These are phyloP conservation scores for Coprinopsis sp. DNA, from an alignment of 768 basidiomycete species.

Conservation along the genomic window DNA sequence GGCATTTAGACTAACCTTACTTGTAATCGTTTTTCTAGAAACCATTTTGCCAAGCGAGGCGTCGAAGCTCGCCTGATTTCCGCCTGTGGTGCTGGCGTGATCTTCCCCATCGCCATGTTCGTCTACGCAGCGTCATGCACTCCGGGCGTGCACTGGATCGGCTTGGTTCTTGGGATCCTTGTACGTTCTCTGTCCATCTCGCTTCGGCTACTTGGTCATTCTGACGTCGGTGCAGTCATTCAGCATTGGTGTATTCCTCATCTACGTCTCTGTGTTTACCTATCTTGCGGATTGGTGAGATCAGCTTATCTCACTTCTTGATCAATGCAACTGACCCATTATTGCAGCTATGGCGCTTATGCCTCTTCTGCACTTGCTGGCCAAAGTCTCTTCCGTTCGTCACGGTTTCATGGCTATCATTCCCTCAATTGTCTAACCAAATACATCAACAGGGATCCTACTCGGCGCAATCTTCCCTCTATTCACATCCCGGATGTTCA, in stretches of 20 bases:
- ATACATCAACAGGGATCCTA: conserved; percentile 38
- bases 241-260: conserved; percentile 45
- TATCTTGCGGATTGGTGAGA: conserved; percentile 62
- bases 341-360: conserved; percentile 49
- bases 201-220: not conserved
- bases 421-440: not conserved
- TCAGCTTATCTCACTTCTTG: not conserved
- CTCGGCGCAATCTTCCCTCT: conserved; percentile 53
- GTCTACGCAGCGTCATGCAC: conserved; percentile 70
- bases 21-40: conserved; percentile 47
- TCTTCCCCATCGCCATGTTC: conserved; percentile 60
- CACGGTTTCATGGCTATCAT: not conserved
- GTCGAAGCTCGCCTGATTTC: conserved; percentile 60
- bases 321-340: not conserved
- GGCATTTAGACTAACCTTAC: conserved; percentile 43
- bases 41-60: conserved; percentile 29
- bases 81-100: conserved; percentile 49
- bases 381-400: conserved; percentile 55
- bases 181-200: conserved; percentile 19
- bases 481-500: conserved; percentile 59
- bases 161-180: conserved; percentile 47
- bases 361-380: conserved; percentile 68
- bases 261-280: conserved; percentile 56
- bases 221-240: conserved; percentile 32
- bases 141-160: conserved; percentile 55